A percentile compares a stretch with the other conserved stretches of the same genome.
Conservation (phyloP, 2,329 filamentous ascomycete species). For the Hymenotorrendiella dingleyae region DNA sequence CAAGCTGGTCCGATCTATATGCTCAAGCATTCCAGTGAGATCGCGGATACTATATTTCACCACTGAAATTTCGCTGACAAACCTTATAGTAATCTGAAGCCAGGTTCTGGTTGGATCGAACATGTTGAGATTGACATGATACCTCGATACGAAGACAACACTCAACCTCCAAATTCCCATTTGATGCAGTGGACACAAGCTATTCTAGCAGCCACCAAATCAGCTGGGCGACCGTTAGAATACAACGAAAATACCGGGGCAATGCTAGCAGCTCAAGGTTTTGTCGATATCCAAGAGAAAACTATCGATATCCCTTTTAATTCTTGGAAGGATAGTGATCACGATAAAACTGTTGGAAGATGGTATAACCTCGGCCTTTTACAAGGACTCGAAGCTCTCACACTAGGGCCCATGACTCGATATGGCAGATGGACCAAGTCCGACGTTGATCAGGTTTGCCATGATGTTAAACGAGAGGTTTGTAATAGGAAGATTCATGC, state of each 20-base stretch:
- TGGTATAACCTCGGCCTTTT: constrained; percentile 81
- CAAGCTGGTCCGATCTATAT: constrained; percentile 71
- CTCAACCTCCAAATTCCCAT: constrained; percentile 49
- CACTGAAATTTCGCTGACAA: constrained; percentile 16
- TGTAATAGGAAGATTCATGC: constrained; percentile 61
- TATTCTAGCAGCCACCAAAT: constrained; percentile 62
- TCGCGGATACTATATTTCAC: neutral
- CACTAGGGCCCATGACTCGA: constrained; percentile 66
- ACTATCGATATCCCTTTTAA: constrained; percentile 67
- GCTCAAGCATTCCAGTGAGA: constrained; percentile 59
- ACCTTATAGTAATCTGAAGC: constrained; percentile 64
- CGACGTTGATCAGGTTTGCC: constrained; percentile 58
- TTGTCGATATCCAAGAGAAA: constrained; percentile 70
- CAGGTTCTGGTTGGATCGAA: constrained; percentile 71
- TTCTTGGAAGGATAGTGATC: constrained; percentile 58
- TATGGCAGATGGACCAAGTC: constrained; percentile 53
- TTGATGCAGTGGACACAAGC: constrained; percentile 65
- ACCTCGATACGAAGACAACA: constrained; percentile 65
- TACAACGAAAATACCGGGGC: constrained; percentile 56
- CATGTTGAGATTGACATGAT: constrained; percentile 85
- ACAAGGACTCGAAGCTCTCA: constrained; percentile 67
- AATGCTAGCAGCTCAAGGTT: constrained; percentile 64
- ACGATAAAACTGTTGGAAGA: constrained; percentile 62
- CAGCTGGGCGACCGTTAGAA: constrained; percentile 57
- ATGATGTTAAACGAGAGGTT: constrained; percentile 61